A percentile compares a stretch with the other conserved stretches of the same genome.
phyloP scores from a whole-genome alignment of 441 rosid genomes.

The Erysimum cheiri region DNA sequence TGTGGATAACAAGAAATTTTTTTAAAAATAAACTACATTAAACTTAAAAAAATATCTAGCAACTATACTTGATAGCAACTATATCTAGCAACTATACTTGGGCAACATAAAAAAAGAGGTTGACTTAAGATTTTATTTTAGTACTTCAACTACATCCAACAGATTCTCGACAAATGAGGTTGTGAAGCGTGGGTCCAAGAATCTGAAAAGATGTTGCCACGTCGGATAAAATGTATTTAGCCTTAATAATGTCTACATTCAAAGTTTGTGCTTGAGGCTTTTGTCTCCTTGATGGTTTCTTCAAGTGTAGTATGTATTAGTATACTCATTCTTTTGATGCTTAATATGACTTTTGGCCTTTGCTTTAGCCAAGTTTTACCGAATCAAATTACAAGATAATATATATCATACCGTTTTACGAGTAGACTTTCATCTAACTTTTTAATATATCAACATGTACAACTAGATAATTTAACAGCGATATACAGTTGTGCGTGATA shows the following conservation, averaged over 20 bases:
- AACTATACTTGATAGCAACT: too few species aligned
- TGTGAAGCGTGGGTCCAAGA: conserved; percentile 9
- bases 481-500: not conserved
- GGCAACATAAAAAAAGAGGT: conserved; percentile 7
- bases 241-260: conserved; percentile 24
- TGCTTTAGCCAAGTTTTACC: conserved; percentile 15
- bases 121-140: conserved; percentile 21
- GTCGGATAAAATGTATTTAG: conserved; percentile 21
- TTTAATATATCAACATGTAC: not conserved
- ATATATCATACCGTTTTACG: not conserved
- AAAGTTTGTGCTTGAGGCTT: conserved; percentile 3
- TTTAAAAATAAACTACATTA: not conserved
- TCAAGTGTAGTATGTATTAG: conserved; percentile 1
- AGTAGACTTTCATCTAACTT: not conserved
- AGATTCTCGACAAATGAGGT: conserved; percentile 3
- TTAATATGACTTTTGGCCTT: conserved; percentile 17
- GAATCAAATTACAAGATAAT: conserved; percentile 10
- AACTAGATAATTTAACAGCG: not conserved
- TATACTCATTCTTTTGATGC: conserved; percentile 12
- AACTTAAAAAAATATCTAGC: not conserved
- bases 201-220: not conserved
- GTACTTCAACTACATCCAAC: not conserved
- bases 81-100: too few species aligned
- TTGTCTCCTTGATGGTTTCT: conserved; percentile 20
- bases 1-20: not conserved